Conservation (phyloP, 371 early-diverging fungal genomes). For the Batrachochytrium dendrobatidis region DNA sequence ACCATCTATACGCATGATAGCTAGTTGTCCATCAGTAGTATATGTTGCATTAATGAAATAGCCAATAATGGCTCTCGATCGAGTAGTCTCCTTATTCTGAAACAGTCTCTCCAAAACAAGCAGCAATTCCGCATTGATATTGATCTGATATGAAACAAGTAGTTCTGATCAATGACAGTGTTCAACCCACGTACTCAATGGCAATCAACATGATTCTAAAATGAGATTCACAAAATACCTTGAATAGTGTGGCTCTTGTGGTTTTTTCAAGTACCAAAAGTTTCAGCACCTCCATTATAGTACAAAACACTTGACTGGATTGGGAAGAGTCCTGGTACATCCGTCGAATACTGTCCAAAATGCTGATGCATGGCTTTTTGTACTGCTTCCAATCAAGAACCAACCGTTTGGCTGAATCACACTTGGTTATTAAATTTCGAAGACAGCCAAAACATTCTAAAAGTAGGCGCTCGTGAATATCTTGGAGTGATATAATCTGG, state of each 20-base stretch:
- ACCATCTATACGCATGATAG: conserved; percentile 16
- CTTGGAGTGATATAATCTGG: too few species aligned
- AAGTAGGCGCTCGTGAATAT: too few species aligned
- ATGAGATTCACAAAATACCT: conserved; percentile 12
- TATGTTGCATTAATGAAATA: conserved; percentile 13
- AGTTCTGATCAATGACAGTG: neutral
- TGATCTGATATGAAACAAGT: conserved; percentile 1
- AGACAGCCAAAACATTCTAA: too few species aligned
- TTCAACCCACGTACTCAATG: neutral
- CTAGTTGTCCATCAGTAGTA: conserved; percentile 18
- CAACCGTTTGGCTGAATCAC: conserved; percentile 2
- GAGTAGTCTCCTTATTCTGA: conserved; percentile 12
- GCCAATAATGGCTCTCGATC: conserved; percentile 7
- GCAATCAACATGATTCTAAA: neutral
- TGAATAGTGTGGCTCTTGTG: conserved; percentile 12
- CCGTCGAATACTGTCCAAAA: too few species aligned
- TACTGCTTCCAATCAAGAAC: conserved; percentile 4
- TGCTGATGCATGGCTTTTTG: too few species aligned
- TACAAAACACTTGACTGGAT: conserved; percentile 4
- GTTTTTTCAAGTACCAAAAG: conserved; percentile 9
- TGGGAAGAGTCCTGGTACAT: neutral
- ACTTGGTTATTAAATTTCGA: conserved; percentile 19
- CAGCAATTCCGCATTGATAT: conserved; percentile 3
- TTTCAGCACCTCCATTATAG: conserved; percentile 18
- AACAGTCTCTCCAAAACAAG: conserved; percentile 5